These are phyloP conservation scores for Pontederia crassipes DNA, from an alignment of 176 grass and related monocot genomes.

Conservation along the genomic window DNA sequence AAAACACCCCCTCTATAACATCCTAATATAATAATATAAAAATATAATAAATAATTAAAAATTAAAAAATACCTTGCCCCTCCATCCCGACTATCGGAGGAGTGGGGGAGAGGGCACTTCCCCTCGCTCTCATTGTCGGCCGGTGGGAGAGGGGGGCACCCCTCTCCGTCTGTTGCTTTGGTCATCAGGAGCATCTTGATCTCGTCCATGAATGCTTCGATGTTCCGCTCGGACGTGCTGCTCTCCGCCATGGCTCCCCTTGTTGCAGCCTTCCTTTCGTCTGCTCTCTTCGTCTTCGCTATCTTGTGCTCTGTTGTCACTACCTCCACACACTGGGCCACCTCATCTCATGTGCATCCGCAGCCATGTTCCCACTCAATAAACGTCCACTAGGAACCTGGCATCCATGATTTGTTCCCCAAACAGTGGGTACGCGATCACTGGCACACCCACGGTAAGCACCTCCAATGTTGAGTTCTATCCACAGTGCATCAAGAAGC, in stretches of 20 bases:
- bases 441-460: constrained; percentile 46
- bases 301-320: constrained; percentile 24
- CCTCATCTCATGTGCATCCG: constrained; percentile 22
- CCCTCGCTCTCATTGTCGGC: too few species aligned
- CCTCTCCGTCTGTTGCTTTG: too few species aligned
- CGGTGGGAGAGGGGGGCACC: too few species aligned
- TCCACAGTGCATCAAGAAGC: constrained; percentile 85
- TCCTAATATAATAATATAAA: too few species aligned
- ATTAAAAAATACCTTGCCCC: too few species aligned
- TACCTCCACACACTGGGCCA: constrained; percentile 33
- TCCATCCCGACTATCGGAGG: too few species aligned
- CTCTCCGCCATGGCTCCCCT: constrained; percentile 28
- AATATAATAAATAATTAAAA: too few species aligned
- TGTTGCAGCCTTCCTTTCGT: constrained; percentile 33
- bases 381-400: constrained; percentile 48
- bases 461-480: constrained; percentile 86
- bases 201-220: constrained; percentile 57
- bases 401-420: constrained; percentile 72
- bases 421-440: constrained; percentile 62
- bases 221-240: constrained; percentile 46
- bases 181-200: constrained; percentile 21
- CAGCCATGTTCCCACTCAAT: constrained; percentile 46
- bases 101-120: too few species aligned
- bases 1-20: too few species aligned
- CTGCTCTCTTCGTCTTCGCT: constrained; percentile 23